Percentiles rank a stretch among this genome's conserved stretches.
Evolutionary conservation across 1,139 yeast genomes (phyloP).

Genomic region (Candida sp.): DNA sequence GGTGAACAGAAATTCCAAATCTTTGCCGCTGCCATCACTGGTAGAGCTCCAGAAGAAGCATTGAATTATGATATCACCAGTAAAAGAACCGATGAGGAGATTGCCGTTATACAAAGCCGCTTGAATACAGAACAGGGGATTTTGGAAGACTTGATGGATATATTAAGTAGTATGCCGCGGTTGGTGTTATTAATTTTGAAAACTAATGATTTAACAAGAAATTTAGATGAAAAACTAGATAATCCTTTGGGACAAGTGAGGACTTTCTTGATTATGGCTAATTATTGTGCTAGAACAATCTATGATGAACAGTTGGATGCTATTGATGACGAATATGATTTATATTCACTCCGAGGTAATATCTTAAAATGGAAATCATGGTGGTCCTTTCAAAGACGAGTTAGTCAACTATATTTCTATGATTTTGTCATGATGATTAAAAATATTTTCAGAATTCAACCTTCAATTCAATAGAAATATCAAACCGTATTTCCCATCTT

Average conservation of each 20-base stretch:
- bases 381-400: conserved; percentile 50
- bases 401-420: conserved; percentile 52
- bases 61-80: conserved; percentile 48
- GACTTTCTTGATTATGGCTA: conserved; percentile 85
- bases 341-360: conserved; percentile 37
- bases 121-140: conserved; percentile 57
- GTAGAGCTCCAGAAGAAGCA: conserved; percentile 54
- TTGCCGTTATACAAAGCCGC: conserved; percentile 61
- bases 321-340: conserved; percentile 24
- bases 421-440: conserved; percentile 41
- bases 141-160: conserved; percentile 72
- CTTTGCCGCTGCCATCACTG: conserved; percentile 93
- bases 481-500: not conserved
- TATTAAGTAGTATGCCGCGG: conserved; percentile 79
- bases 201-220: conserved; percentile 91
- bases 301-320: conserved; percentile 58
- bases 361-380: conserved; percentile 36
- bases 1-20: conserved; percentile 75
- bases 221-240: conserved; percentile 77
- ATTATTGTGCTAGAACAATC: conserved; percentile 81
- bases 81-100: conserved; percentile 55
- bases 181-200: conserved; percentile 82
- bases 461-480: not conserved
- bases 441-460: conserved; percentile 8
- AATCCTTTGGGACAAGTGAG: conserved; percentile 87